Evolutionary conservation across 1,139 yeast genomes (phyloP), one percentile per base, ranked within the genome.

Genomic region (Yamadazyma dendronema): DNA sequence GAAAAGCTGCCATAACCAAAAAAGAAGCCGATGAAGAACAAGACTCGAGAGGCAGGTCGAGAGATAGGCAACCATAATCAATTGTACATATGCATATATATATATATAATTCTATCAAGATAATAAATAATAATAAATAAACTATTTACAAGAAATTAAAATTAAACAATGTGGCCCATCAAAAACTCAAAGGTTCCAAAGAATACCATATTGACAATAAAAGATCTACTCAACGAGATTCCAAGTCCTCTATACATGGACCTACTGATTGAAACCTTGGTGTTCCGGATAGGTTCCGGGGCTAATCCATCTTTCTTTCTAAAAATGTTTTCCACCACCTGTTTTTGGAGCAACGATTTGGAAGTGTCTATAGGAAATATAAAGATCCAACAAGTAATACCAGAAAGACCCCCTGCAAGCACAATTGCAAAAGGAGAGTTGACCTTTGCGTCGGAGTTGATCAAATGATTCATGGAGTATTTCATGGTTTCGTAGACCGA

Each of bases 311-410:
- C 65, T 40, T 65, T 64, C 34, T 59, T 62, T 31, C 86, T 61
- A 36, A 84, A 62, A n/a, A 82, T 78, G 46, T 80, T 78, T 15
- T 81, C 67, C 26, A 86, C 84, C 8, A 83, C 71, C 49, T 86
- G 94, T 41, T 84, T 76, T 55, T 87, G 96, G 32, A 79, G 72
- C 41, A 81, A 69, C 2, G 90, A 78, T 56, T 88, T 87, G 42
- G 82, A 68, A 0, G 95, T 86, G 55, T 87, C 96, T 2, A 88
- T 57, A 0, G 96, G 96, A 61, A 84, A 87, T 2, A 86, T 80
- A 2, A 79, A 56, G 2, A 78, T 59, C 94, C 95, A 86, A 35
- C 88, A 74, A 13, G 81, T 59, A 10, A 81, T 75, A 1, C 96
- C 96, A 2, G 94, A 79, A 26, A 81, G 47, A 0, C 89, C 95